Evolutionary conservation across 1,284 basidiomycete species (phyloP).

Genomic region (Austroboletus rostrupii): DNA sequence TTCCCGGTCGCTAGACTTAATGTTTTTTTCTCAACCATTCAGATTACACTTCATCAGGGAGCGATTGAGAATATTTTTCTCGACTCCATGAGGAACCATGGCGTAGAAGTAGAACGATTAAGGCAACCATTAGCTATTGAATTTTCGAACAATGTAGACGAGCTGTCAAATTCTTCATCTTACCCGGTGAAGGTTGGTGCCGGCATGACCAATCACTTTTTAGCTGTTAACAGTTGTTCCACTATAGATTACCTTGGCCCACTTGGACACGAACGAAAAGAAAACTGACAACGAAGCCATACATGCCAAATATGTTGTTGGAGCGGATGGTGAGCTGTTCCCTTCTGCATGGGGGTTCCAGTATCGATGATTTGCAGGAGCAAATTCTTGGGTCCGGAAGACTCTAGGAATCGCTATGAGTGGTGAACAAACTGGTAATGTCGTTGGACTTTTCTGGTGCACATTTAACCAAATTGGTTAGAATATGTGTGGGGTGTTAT

Average conservation of each 20-base stretch:
- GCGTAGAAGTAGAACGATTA: constrained; percentile 54
- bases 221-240: too few relatives aligned
- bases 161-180: constrained; percentile 40
- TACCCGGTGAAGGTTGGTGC: constrained; percentile 50
- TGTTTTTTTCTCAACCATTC: not conserved
- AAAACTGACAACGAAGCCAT: constrained; percentile 11
- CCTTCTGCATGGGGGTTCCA: not conserved
- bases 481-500: not conserved
- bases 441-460: too few relatives aligned
- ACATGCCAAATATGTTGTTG: constrained; percentile 54
- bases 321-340: constrained; percentile 46
- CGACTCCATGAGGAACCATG: constrained; percentile 51
- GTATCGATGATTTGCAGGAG: constrained; percentile 37
- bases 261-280: constrained; percentile 17
- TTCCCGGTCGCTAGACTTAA: not conserved
- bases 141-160: constrained; percentile 40
- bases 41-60: constrained; percentile 70
- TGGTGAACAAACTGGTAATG: not conserved
- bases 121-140: constrained; percentile 51
- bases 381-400: constrained; percentile 77
- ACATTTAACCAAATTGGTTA: not conserved
- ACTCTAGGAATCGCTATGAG: constrained; percentile 49
- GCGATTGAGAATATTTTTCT: constrained; percentile 66
- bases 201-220: not conserved
- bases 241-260: constrained; percentile 36